Evolutionary conservation across 2,329 filamentous ascomycete genomes (phyloP), one percentile per base, ranked within the genome.

Genomic region (Phialemonium atrogriseum): DNA sequence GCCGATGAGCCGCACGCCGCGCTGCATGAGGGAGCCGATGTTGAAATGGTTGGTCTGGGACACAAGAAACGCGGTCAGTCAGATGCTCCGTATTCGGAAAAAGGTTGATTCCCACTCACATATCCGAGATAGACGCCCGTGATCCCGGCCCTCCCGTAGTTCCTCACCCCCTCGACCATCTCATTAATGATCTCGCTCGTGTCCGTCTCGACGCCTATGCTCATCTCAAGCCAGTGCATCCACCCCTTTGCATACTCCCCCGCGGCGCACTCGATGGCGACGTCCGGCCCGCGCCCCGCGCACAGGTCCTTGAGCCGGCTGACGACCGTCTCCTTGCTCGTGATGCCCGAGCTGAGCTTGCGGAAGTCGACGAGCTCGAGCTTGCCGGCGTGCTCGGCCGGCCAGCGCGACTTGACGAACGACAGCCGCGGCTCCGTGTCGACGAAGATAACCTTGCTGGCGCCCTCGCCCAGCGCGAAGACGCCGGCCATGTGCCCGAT

Each of bases 401-500:
- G 68, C 52, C 80, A 77, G 39, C 70, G 78, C 13, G 64, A 56
- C 50, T 77, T 73, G 35, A 89, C 56, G 42, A 70, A 85, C 3
- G 80, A 73, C 5, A 93, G 62, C 2, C 86, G 69, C 57, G 68
- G 75, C 37, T 73, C 84, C 4, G 72, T 73, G 50, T 94, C 87
- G 42, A 94, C 78, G 39, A 88, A 71, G 44, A 93, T 88, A 39
- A 94, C 69, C 38, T 82, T 72, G 27, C 60, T 69, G 0, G 86
- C 86, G 7, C 84, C 84, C 34, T 86, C 76, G n/a, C 74, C 59
- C 34, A 84, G 64, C 1, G 79, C 75, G 59, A 89, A 93, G 32
- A 84, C 65, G 1, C 79, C 82, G 3, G 70, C 73, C 81, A 93
- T 91, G 48, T 93, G 84, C 0, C 87, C 86, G 31, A 94, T 84